These are phyloP conservation scores for Rubia peregrina DNA, from an alignment of 305 asterid genomes.

Conservation along the genomic window DNA sequence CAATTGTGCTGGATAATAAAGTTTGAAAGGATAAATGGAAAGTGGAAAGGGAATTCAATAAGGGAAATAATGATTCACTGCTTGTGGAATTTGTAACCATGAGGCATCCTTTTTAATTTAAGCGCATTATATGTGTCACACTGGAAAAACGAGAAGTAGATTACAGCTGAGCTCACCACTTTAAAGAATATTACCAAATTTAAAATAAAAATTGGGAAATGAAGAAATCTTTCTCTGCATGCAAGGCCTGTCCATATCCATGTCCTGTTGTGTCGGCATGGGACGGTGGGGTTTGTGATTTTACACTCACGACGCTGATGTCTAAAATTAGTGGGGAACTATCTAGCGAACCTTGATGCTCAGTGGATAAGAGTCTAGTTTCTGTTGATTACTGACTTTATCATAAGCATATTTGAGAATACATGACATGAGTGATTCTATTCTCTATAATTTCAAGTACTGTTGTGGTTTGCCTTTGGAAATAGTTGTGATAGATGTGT, in stretches of 20 bases:
- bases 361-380: neutral
- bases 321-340: neutral
- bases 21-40: neutral
- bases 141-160: no score
- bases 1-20: no score
- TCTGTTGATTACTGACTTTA: neutral
- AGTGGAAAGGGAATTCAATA: neutral
- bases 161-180: no score
- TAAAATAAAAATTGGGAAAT: no score
- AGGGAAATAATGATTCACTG: neutral
- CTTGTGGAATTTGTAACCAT: neutral
- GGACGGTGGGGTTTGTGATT: no score
- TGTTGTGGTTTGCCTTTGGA: neutral
- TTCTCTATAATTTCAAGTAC: neutral
- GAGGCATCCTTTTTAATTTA: neutral
- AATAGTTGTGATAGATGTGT: neutral
- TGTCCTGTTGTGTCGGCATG: no score
- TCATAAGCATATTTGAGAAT: neutral
- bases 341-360: neutral
- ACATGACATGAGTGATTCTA: neutral
- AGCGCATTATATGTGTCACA: no score
- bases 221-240: no score
- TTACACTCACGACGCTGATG: no score
- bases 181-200: no score
- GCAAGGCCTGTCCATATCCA: no score